Base-by-base conservation (phyloP, 2,329 filamentous ascomycete species). In the Diaporthe caulivora region DNA sequence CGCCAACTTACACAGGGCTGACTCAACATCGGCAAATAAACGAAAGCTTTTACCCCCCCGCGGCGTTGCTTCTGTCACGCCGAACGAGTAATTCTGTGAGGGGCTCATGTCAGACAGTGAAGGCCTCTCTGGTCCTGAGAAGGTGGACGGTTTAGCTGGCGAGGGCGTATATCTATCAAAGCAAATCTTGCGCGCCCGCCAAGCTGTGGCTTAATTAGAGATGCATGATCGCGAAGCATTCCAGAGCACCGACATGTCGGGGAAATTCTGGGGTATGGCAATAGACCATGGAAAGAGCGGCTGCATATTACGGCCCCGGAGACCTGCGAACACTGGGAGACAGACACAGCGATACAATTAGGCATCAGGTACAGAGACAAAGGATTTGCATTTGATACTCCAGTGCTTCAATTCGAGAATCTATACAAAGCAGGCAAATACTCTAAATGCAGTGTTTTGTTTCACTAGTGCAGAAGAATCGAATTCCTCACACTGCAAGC, bases 1-100 rank as follows among this genome's bases (percentile, higher is more conserved):
- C 42, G 29, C 44, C 60, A 51, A 37, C 29, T 65, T 65, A 10
- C 60, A 65, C 26, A 49, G 34, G 42, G 60, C 60, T 64, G 60
- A 64, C 37, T 44, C 29, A 18, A 44, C 24, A 62, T 31, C 58
- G 58, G 40, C 58, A 62, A 29, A 44, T 62, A 13, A 49, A 47
- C 13, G 21, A 62, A 62, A 29, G 3, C 10, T 62, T 31, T 29
- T 15, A 6, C 29, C 15, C 29, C 17, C 18, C 13, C n/a, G 13
- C 11, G 15, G 24, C 24, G 18, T 4, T 9, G 26, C 21, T 11
- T 17, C n/a, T 26, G 11, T 29, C 53, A 5, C 53, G 13, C 9
- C 1, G 31, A 37, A n/a, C n/a, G n/a, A n/a, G n/a, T n/a, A 31
- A 29, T 15, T 11, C 1, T 53, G 24, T 24, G 24, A 26, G 9